These are phyloP conservation scores for Cryptococcus neoformans DNA, from an alignment of 1,284 basidiomycete genomes.

Conservation along the genomic window DNA sequence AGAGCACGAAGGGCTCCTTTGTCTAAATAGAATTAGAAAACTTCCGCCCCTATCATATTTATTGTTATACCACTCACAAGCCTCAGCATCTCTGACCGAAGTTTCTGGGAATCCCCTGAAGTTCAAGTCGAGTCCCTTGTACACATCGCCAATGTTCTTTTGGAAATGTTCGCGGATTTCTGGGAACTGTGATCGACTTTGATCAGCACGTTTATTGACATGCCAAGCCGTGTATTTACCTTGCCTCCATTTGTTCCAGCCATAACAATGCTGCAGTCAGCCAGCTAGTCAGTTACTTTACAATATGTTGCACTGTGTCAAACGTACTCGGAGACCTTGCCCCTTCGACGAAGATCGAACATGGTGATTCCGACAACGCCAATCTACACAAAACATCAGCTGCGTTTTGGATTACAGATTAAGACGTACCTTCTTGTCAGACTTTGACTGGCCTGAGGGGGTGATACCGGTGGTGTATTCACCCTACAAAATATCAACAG, in stretches of 20 bases:
- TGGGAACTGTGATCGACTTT: constrained; percentile 61
- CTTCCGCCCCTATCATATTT: neutral
- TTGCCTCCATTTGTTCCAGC: constrained; percentile 50
- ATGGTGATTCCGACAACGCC: constrained; percentile 81
- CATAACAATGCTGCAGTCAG: constrained; percentile 37
- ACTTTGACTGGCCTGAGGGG: constrained; percentile 80
- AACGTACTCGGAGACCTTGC: constrained; percentile 61
- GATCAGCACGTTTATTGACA: neutral
- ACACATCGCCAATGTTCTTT: constrained; percentile 76
- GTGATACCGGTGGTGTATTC: constrained; percentile 94
- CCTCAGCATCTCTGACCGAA: constrained; percentile 67
- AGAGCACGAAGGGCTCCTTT: constrained; percentile 79
- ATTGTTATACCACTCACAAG: constrained; percentile 59
- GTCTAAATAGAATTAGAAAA: constrained; percentile 54
- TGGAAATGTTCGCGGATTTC: constrained; percentile 75
- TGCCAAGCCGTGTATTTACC: constrained; percentile 7
- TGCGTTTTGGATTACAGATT: neutral
- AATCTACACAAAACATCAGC: constrained; percentile 49
- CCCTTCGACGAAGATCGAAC: constrained; percentile 81
- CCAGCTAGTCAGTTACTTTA: neutral
- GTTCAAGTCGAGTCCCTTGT: constrained; percentile 71
- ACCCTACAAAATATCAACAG: constrained; percentile 24
- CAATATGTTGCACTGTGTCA: neutral
- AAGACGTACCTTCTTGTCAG: constrained; percentile 76
- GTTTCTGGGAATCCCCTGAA: constrained; percentile 78